Evolutionary conservation across 768 basidiomycete species (phyloP), one percentile per base, ranked within the genome.

Genomic region (Pholiota conissans): DNA sequence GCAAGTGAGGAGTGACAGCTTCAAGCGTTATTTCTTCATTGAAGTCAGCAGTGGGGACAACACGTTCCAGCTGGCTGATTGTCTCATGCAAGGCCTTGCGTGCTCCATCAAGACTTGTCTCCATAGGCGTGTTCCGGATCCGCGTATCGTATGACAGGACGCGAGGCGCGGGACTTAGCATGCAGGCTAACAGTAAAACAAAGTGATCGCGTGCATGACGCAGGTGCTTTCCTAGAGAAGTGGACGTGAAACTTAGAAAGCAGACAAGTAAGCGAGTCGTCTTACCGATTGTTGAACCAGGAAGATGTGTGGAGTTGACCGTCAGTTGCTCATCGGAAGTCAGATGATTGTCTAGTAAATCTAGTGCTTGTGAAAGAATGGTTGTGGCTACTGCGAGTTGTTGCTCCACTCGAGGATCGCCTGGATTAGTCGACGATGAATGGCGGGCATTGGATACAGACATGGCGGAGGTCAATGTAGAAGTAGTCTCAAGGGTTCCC

Each of bases 171-270:
- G 78, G 74, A 20, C 62, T 65, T 37, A 75, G 66, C 50, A 86
- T 71, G 45, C 79, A 82, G 30, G 87, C 82, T 40, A 85, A 65
- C 5, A 93, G 78, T 26, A 93, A 79, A 52, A 79, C 75, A 67
- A 90, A 94, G 66, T 94, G 93, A 65, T 93, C 92, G 55, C 88
- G 79, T 22, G 90, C 90, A 76, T 94, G 92, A 35, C 92, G 85
- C 40, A 94, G 68, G 68, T 94, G 92, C 73, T 94, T 94, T 49
- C 91, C 91, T 93, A 61, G 18, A 16, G 18, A 45, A 30, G 49
- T 54, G 5, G 40, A 30, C 16, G 10, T 55, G 34, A 53, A 50
- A 52, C 37, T 16, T 39, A 37, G 22, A 52, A 28, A 53, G 58
- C 16, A 46, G n/a, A 52, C 37, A 29, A 37, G 45, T 46, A 32